Evolutionary conservation across 345 rosid species (phyloP), one percentile per base, ranked within the genome.

Genomic region (Hibiscus syriacus): DNA sequence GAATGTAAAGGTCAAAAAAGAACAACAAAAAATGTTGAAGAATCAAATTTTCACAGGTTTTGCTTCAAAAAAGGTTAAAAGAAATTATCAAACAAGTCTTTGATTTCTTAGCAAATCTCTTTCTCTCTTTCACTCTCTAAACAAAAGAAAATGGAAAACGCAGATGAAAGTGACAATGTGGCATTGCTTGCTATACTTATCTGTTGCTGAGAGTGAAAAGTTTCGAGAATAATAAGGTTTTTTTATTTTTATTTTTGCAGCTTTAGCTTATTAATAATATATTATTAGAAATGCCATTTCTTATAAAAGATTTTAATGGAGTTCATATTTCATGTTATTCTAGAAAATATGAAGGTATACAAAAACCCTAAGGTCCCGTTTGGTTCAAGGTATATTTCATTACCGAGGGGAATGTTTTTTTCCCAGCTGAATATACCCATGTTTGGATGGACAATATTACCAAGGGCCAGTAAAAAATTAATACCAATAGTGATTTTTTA

Each of bases 121-220:
- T n/a, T n/a, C 20, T 46, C 6, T 26, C 22, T 27, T 45, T 45
- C 17, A 16, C 22, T 64, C 55, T 16, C 39, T 9, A 64, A 27
- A 16, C 23, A 64, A 30, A 50, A 71, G 72, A 45, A 69, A 7
- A 6, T 69, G 74, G 65, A 9, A 43, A 62, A 50, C 38, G 52
- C 48, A 66, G 71, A 1, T 73, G 83, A 82, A 78, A 82, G 74
- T 71, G 82, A 73, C 83, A 82, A 78, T 80, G 74, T 71, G 82
- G 71, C 83, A 57, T 50, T 48, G 61, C 77, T 69, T 32, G 46
- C 68, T 23, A 23, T 23, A 50, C 72, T 23, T 22, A 61, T 39
- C 50, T 70, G 43, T 50, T 7, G 9, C 50, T 72, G 78, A 74
- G 72, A 79, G 60, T 39, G 81, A 72, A 70, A 70, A 60, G 26